Percentiles rank a stretch among this genome's conserved stretches.
Conservation (phyloP, 495 filamentous ascomycete genomes). For the Bathelium albidoporum region DNA sequence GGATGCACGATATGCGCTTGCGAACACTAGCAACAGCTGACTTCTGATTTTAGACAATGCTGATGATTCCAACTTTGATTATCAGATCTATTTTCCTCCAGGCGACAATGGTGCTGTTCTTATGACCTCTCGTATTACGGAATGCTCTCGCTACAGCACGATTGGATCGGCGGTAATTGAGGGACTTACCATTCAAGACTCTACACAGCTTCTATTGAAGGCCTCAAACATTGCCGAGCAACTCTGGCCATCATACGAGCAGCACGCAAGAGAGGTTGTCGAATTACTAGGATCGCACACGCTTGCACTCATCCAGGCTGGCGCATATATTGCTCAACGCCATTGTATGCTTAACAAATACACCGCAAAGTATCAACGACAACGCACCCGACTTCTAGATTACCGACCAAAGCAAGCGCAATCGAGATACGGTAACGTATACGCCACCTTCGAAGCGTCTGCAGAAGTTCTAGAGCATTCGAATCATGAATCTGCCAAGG, state of each 20-base stretch:
- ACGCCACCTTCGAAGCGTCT: constrained; percentile 19
- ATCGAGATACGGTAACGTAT: constrained; percentile 18
- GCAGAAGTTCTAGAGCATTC: constrained; percentile 9
- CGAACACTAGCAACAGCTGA: constrained; percentile 10
- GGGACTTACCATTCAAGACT: neutral
- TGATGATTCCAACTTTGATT: constrained; percentile 17
- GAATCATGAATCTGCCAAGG: neutral
- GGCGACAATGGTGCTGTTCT: constrained; percentile 11
- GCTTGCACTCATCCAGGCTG: constrained; percentile 21
- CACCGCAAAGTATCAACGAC: constrained; percentile 8
- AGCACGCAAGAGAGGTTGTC: constrained; percentile 9
- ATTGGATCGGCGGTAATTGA: constrained; percentile 8
- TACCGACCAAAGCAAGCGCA: constrained; percentile 11
- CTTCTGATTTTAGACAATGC: constrained; percentile 19
- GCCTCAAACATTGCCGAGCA: neutral
- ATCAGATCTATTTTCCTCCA: constrained; percentile 15
- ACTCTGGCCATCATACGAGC: neutral
- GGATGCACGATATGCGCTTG: constrained; percentile 7
- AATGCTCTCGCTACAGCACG: constrained; percentile 7
- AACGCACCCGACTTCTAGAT: constrained; percentile 13
- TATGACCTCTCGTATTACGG: constrained; percentile 14
- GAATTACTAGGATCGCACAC: constrained; percentile 14
- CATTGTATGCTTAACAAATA: constrained; percentile 14
- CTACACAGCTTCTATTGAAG: constrained; percentile 11
- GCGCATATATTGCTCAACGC: constrained; percentile 16